A percentile compares a stretch with the other conserved stretches of the same genome.
Evolutionary conservation across 192 early-diverging fungal species (phyloP).

Genomic region (Backusella psychrophila): DNA sequence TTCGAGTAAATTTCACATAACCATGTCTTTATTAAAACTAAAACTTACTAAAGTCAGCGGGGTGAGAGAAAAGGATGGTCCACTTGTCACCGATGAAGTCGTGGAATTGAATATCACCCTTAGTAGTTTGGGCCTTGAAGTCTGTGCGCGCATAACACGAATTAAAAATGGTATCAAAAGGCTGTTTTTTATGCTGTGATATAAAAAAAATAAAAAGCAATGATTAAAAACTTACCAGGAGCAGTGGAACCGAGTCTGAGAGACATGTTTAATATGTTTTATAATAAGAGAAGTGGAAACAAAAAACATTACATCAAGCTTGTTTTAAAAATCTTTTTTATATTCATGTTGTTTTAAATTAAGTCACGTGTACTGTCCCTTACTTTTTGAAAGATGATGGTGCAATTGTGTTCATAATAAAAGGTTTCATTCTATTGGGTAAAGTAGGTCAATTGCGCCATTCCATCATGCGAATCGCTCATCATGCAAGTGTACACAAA

Average conservation of each 20-base stretch:
- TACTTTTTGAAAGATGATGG: background rate
- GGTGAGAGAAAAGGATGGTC: conserved; percentile 98
- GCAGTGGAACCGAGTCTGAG: conserved; percentile 60
- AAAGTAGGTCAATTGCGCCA: background rate
- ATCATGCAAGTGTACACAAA: conserved; percentile 7
- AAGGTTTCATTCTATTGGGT: conserved; percentile 8
- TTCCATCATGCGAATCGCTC: conserved; percentile 9
- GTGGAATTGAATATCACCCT: conserved; percentile 92
- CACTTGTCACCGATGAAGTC: conserved; percentile 81
- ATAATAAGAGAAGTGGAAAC: background rate
- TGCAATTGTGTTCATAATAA: conserved; percentile 5
- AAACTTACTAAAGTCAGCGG: conserved; percentile 88
- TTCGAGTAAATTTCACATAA: background rate
- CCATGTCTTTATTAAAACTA: background rate
- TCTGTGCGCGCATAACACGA: conserved; percentile 31
- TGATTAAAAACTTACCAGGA: conserved; percentile 33
- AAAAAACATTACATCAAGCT: background rate
- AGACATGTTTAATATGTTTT: conserved; percentile 24
- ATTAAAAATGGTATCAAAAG: background rate
- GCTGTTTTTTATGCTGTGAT: background rate
- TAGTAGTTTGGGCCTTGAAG: conserved; percentile 85
- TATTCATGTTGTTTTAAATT: background rate
- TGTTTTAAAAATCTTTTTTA: background rate
- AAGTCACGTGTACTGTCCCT: background rate
- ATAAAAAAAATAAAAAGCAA: background rate